These are phyloP conservation scores for Mayamaea pseudoterrestris DNA, from an alignment of 108 stramenopile species.

Conservation along the genomic window DNA sequence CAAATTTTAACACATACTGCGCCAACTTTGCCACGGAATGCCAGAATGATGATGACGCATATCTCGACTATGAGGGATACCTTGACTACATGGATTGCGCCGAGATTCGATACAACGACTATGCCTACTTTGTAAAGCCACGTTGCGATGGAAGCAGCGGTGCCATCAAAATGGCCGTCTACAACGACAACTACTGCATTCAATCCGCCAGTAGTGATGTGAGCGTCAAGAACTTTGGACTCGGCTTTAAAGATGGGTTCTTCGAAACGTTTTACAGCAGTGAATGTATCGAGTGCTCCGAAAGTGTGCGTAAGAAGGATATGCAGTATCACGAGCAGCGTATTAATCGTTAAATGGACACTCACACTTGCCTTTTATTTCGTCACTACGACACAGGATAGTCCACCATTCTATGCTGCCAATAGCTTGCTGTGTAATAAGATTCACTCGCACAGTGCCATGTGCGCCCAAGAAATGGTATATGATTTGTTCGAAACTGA, in stretches of 20 bases:
- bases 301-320: conserved; percentile 18
- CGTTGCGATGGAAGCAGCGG: conserved; percentile 30
- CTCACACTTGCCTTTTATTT: not conserved
- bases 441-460: conserved; percentile 16
- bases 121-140: conserved; percentile 36
- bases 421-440: conserved; percentile 38
- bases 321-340: not conserved
- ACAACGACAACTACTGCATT: conserved; percentile 44
- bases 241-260: conserved; percentile 20
- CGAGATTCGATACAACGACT: conserved; percentile 11
- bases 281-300: conserved; percentile 30
- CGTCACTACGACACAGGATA: conserved; percentile 15
- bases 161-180: conserved; percentile 34
- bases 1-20: conserved; percentile 19
- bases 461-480: conserved; percentile 16
- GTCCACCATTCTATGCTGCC: conserved; percentile 35
- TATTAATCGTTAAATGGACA: not conserved
- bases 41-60: conserved; percentile 5
- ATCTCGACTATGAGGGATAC: conserved; percentile 8
- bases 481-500: conserved; percentile 16
- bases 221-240: conserved; percentile 21
- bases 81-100: conserved; percentile 34
- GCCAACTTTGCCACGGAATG: conserved; percentile 7
- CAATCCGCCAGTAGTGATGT: conserved; percentile 37
- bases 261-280: conserved; percentile 23